Evolutionary conservation across 768 basidiomycete species (phyloP).

Genomic region (Hericium rajendrae): DNA sequence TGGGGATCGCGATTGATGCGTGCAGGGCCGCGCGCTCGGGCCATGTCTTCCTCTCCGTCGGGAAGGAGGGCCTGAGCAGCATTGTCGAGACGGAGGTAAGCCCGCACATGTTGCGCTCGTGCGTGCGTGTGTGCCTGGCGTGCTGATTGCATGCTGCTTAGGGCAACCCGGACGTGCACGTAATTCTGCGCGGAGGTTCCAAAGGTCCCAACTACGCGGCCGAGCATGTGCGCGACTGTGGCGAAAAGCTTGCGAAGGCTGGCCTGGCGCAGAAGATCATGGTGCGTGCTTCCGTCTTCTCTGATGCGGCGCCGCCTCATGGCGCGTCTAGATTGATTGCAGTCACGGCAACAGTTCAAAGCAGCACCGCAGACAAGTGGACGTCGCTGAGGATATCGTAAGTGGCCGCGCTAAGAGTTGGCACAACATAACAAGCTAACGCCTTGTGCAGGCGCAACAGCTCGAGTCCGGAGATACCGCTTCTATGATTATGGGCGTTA

Average conservation of each 20-base stretch:
- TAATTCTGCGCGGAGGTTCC: constrained; percentile 87
- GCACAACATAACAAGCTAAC: constrained; percentile 12
- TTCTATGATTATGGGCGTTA: constrained; percentile 77
- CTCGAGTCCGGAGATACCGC: constrained; percentile 65
- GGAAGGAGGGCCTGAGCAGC: constrained; percentile 90
- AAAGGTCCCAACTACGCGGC: constrained; percentile 84
- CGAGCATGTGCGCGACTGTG: constrained; percentile 70
- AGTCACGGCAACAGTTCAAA: constrained; percentile 95
- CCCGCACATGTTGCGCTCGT: neutral
- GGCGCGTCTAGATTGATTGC: constrained; percentile 68
- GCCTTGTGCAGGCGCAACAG: constrained; percentile 49
- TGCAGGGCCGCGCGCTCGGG: constrained; percentile 85
- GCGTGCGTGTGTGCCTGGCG: no score
- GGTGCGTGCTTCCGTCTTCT: constrained; percentile 37
- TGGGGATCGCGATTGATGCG: constrained; percentile 89
- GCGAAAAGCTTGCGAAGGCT: constrained; percentile 69
- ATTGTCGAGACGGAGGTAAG: constrained; percentile 87
- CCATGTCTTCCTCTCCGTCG: constrained; percentile 94
- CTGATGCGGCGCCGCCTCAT: neutral
- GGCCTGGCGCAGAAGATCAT: constrained; percentile 75
- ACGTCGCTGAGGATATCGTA: constrained; percentile 87
- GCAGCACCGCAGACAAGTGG: constrained; percentile 79
- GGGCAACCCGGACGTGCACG: constrained; percentile 89
- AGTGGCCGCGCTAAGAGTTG: constrained; percentile 19
- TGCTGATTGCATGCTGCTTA: constrained; percentile 17